phyloP scores from a whole-genome alignment of 768 basidiomycete genomes.

The Calocera cornea region DNA sequence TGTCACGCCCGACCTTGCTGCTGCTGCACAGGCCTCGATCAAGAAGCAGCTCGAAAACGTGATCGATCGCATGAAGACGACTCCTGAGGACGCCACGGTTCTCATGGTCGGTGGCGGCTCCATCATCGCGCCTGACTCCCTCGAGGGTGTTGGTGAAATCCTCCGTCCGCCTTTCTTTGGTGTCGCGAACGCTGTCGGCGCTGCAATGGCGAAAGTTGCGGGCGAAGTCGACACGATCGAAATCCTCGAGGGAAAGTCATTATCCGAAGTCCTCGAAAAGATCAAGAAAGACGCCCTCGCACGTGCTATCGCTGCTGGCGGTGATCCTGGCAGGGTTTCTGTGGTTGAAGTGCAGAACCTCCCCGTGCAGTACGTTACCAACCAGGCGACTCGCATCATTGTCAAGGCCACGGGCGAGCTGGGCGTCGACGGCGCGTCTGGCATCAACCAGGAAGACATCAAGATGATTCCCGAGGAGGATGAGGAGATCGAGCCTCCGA shows the following conservation, averaged over 20 bases:
- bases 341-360: slow-evolving; percentile 45
- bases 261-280: slow-evolving; percentile 24
- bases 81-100: slow-evolving; percentile 40
- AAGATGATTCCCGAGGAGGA: slow-evolving; percentile 7
- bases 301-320: slow-evolving; percentile 35
- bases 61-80: slow-evolving; percentile 52
- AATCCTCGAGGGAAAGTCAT: slow-evolving; percentile 20
- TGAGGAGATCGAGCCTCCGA: background rate
- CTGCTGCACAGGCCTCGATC: slow-evolving; percentile 31
- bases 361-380: slow-evolving; percentile 42
- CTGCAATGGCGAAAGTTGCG: slow-evolving; percentile 48
- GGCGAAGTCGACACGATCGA: slow-evolving; percentile 39
- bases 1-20: slow-evolving; percentile 18
- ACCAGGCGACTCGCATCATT: slow-evolving; percentile 40
- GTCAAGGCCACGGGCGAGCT: slow-evolving; percentile 50
- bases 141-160: slow-evolving; percentile 40
- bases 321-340: slow-evolving; percentile 30
- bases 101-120: slow-evolving; percentile 56
- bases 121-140: slow-evolving; percentile 38
- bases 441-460: slow-evolving; percentile 4
- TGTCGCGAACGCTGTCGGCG: slow-evolving; percentile 26
- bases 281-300: slow-evolving; percentile 32
- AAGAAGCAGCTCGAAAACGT: slow-evolving; percentile 34
- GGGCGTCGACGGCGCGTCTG: background rate
- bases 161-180: slow-evolving; percentile 36